Conservation (phyloP, 2,329 filamentous ascomycete genomes). For the Penicillium hesseltinei region DNA sequence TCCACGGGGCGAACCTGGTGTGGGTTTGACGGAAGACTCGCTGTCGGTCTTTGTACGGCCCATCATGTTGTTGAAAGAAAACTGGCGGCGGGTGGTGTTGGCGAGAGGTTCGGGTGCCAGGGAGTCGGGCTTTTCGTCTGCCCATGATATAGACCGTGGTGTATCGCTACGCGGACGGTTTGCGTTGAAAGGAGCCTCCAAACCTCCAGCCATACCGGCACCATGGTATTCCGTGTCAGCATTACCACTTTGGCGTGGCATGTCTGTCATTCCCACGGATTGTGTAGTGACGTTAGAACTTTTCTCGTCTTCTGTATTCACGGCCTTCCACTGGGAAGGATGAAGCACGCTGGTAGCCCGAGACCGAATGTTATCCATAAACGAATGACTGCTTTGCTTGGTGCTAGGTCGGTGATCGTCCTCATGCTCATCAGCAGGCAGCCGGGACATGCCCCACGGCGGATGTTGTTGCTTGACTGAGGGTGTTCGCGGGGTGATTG, state of each 20-base stretch:
- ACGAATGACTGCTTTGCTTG: constrained; percentile 33
- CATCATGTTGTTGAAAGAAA: constrained; percentile 90
- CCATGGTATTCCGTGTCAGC: constrained; percentile 43
- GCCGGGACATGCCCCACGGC: constrained; percentile 82
- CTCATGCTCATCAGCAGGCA: constrained; percentile 66
- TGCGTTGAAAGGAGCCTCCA: constrained; percentile 25
- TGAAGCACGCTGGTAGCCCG: constrained; percentile 40
- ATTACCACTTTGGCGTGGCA: constrained; percentile 51
- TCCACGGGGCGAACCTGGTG: constrained; percentile 34
- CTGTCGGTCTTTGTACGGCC: constrained; percentile 44
- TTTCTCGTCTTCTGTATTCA: constrained; percentile 32
- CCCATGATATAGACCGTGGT: constrained; percentile 40
- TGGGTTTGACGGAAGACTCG: constrained; percentile 21
- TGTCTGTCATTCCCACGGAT: constrained; percentile 63
- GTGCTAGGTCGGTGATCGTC: constrained; percentile 33
- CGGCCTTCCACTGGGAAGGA: constrained; percentile 36
- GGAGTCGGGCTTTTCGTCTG: constrained; percentile 27
- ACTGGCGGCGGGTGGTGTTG: constrained; percentile 69
- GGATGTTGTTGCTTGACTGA: constrained; percentile 60
- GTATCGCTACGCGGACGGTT: constrained; percentile 35
- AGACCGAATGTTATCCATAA: constrained; percentile 40
- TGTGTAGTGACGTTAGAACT: constrained; percentile 51
- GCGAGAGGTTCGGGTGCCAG: constrained; percentile 34
- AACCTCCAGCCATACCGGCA: constrained; percentile 15
- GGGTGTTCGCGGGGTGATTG: constrained; percentile 39